Percentiles rank a stretch among this genome's conserved stretches.
Conservation (phyloP, 2,329 filamentous ascomycete genomes). For the Arachnomyces sp. region DNA sequence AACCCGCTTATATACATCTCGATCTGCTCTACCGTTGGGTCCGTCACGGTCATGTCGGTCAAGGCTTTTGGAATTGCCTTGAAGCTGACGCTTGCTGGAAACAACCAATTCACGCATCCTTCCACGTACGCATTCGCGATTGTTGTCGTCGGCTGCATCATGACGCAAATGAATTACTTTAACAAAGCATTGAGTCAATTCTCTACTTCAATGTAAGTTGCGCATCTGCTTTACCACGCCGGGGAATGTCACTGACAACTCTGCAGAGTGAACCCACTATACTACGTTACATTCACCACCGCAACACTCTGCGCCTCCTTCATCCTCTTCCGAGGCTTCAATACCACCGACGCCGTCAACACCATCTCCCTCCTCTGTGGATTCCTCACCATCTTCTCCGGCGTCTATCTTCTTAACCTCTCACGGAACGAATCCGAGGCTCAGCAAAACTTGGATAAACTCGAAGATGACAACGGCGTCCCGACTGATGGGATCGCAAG, state of each 20-base stretch:
- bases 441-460: slow-evolving; percentile 48
- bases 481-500: slow-evolving; percentile 88
- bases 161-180: slow-evolving; percentile 99
- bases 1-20: slow-evolving; percentile 95
- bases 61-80: slow-evolving; percentile 97
- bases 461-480: slow-evolving; percentile 61
- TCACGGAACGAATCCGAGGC: slow-evolving; percentile 80
- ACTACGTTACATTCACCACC: slow-evolving; percentile 96
- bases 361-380: slow-evolving; percentile 86
- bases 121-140: slow-evolving; percentile 98
- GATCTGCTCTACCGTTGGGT: slow-evolving; percentile 95
- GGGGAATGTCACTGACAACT: slow-evolving; percentile 18
- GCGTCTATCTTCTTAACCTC: slow-evolving; percentile 93
- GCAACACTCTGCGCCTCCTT: slow-evolving; percentile 90
- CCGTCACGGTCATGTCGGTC: slow-evolving; percentile 96
- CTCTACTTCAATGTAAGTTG: slow-evolving; percentile 84
- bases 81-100: slow-evolving; percentile 84
- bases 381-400: slow-evolving; percentile 89
- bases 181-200: slow-evolving; percentile 98
- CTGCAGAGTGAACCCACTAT: slow-evolving; percentile 79
- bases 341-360: slow-evolving; percentile 84
- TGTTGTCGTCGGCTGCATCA: slow-evolving; percentile 81
- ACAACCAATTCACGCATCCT: slow-evolving; percentile 91
- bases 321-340: slow-evolving; percentile 92
- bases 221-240: not conserved